These are phyloP conservation scores for Harringtonia lauricola DNA, from an alignment of 2,329 filamentous ascomycete species.

Conservation along the genomic window DNA sequence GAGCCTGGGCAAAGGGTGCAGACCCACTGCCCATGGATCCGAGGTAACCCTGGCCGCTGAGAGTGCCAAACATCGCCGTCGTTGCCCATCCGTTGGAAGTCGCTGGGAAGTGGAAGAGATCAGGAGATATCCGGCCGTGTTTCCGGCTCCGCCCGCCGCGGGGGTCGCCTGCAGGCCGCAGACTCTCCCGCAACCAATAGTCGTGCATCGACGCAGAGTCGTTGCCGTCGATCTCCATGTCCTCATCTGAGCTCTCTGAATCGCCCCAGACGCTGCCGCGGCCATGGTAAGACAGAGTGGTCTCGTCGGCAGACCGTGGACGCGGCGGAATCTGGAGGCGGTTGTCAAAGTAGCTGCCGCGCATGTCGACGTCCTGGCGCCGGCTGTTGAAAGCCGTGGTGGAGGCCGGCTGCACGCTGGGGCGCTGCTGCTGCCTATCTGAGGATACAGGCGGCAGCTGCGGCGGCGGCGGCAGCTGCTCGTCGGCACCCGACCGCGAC, in stretches of 20 bases:
- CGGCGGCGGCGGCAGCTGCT: conserved; percentile 5
- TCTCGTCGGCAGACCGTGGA: conserved; percentile 36
- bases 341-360: conserved; percentile 18
- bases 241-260: conserved; percentile 27
- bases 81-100: conserved; percentile 30
- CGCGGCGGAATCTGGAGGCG: conserved; percentile 23
- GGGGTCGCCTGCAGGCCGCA: conserved; percentile 25
- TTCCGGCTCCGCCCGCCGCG: conserved; percentile 3
- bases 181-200: conserved; percentile 46
- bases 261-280: conserved; percentile 30
- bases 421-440: conserved; percentile 1
- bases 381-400: conserved; percentile 22
- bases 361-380: conserved; percentile 13
- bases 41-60: conserved; percentile 22
- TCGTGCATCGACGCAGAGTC: conserved; percentile 41
- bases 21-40: conserved; percentile 14
- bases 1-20: conserved; percentile 19
- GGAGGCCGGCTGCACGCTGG: conserved; percentile 17
- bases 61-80: conserved; percentile 33
- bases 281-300: conserved; percentile 24
- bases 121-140: conserved; percentile 30
- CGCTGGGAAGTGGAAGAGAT: conserved; percentile 42
- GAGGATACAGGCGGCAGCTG: too few species aligned
- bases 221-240: conserved; percentile 25
- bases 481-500: conserved; percentile 14